Evolutionary conservation across 2,329 filamentous ascomycete species (phyloP).

Genomic region (Trichoderma koningiopsis): DNA sequence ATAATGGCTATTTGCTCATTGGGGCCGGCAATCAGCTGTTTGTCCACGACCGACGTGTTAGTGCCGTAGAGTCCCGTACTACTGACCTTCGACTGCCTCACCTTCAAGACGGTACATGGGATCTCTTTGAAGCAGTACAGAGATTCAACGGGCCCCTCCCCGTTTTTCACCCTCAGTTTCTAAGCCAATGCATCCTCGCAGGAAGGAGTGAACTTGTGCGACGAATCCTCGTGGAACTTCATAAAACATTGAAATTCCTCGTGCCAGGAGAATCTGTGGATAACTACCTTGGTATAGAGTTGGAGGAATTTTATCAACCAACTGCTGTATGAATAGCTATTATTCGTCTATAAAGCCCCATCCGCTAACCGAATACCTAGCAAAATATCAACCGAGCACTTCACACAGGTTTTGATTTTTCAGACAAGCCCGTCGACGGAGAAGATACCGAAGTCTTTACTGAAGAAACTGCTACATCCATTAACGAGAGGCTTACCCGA

Average conservation of each 20-base stretch:
- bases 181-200: slow-evolving; percentile 81
- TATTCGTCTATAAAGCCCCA: not conserved
- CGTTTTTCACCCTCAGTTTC: slow-evolving; percentile 87
- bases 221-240: slow-evolving; percentile 69
- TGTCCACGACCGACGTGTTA: slow-evolving; percentile 76
- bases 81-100: slow-evolving; percentile 53
- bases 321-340: not conserved
- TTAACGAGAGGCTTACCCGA: slow-evolving; percentile 76
- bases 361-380: not conserved
- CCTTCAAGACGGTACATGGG: slow-evolving; percentile 55
- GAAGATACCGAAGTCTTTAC: slow-evolving; percentile 58
- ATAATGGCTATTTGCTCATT: slow-evolving; percentile 80
- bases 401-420: not conserved
- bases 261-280: slow-evolving; percentile 80
- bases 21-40: slow-evolving; percentile 91
- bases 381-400: not conserved
- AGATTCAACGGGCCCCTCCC: slow-evolving; percentile 85
- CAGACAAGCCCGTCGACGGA: not conserved
- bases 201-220: slow-evolving; percentile 76
- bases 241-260: slow-evolving; percentile 79
- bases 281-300: slow-evolving; percentile 68
- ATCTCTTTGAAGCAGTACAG: slow-evolving; percentile 81
- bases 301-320: slow-evolving; percentile 60
- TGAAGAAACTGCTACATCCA: slow-evolving; percentile 67
- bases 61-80: slow-evolving; percentile 62